Evolutionary conservation across 495 filamentous ascomycete genomes (phyloP).

Genomic region (Podospora australis): DNA sequence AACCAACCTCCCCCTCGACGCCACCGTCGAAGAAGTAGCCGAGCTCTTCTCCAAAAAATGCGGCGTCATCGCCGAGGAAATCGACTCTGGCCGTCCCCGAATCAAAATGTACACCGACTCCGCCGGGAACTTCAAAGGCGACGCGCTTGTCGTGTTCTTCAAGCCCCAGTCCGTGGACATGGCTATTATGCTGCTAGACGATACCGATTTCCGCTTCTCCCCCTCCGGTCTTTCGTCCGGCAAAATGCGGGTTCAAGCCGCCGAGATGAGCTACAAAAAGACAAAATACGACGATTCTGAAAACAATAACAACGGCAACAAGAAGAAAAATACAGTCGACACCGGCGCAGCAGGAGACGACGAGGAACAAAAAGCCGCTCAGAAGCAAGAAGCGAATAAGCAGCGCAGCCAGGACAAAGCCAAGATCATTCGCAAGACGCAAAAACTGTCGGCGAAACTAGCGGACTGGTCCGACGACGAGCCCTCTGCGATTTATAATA

Average conservation of each 20-base stretch:
- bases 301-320: too few relatives aligned
- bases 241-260: slow-evolving; percentile 73
- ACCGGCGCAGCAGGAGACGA: slow-evolving; percentile 7
- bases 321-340: too few relatives aligned
- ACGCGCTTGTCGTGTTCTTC: slow-evolving; percentile 90
- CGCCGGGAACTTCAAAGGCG: slow-evolving; percentile 80
- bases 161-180: slow-evolving; percentile 82
- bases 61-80: slow-evolving; percentile 91
- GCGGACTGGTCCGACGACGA: slow-evolving; percentile 92
- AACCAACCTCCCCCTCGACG: slow-evolving; percentile 74
- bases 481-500: slow-evolving; percentile 15
- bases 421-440: slow-evolving; percentile 83
- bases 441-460: slow-evolving; percentile 82
- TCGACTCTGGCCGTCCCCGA: slow-evolving; percentile 74
- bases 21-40: slow-evolving; percentile 69
- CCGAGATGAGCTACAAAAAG: slow-evolving; percentile 86
- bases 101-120: slow-evolving; percentile 91
- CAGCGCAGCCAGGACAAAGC: slow-evolving; percentile 56
- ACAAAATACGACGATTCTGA: slow-evolving; percentile 38
- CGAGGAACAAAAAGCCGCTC: slow-evolving; percentile 29
- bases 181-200: slow-evolving; percentile 87
- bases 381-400: neutral
- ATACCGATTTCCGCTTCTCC: slow-evolving; percentile 72
- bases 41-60: slow-evolving; percentile 76
- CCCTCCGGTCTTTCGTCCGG: slow-evolving; percentile 41